Percentiles rank a stretch among this genome's conserved stretches.
Conservation (phyloP, 192 early-diverging fungal genomes). For the Coemansia sp. region DNA sequence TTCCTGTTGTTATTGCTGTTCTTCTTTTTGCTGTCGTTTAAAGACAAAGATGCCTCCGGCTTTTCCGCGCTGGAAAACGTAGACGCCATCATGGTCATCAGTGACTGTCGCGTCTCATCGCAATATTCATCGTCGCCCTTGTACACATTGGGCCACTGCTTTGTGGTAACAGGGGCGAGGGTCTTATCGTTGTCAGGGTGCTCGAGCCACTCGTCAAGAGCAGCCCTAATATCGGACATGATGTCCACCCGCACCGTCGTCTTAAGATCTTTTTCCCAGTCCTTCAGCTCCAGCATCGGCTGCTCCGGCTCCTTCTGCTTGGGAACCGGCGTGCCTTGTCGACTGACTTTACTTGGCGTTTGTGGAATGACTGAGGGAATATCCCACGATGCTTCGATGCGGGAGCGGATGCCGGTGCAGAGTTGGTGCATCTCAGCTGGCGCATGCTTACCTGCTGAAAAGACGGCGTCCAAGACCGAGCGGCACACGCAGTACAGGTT, state of each 20-base stretch:
- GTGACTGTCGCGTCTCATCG: slow-evolving; percentile 19
- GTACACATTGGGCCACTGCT: not conserved
- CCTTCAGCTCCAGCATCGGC: slow-evolving; percentile 47
- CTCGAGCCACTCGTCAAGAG: slow-evolving; percentile 50
- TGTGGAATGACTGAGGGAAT: slow-evolving; percentile 12
- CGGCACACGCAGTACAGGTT: slow-evolving; percentile 56
- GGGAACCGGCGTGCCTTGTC: not conserved
- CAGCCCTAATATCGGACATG: slow-evolving; percentile 45
- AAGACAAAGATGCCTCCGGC: slow-evolving; percentile 23
- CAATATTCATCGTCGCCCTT: slow-evolving; percentile 1
- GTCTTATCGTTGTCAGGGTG: slow-evolving; percentile 21
- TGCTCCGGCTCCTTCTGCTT: slow-evolving; percentile 22
- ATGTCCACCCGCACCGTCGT: slow-evolving; percentile 43
- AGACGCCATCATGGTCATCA: slow-evolving; percentile 24
- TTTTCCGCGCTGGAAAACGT: slow-evolving; percentile 22
- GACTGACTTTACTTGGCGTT: slow-evolving; percentile 12
- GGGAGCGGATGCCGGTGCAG: slow-evolving; percentile 47
- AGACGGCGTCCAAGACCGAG: slow-evolving; percentile 53
- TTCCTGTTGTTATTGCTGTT: not conserved
- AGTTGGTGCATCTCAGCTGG: slow-evolving; percentile 50
- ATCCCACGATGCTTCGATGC: slow-evolving; percentile 48
- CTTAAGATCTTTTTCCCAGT: slow-evolving; percentile 49
- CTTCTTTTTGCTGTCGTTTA: not conserved
- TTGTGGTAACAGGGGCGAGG: not conserved
- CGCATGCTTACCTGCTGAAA: slow-evolving; percentile 47